These are phyloP conservation scores for Pseudogymnoascus sp. DNA, from an alignment of 2,329 filamentous ascomycete genomes.

Conservation along the genomic window DNA sequence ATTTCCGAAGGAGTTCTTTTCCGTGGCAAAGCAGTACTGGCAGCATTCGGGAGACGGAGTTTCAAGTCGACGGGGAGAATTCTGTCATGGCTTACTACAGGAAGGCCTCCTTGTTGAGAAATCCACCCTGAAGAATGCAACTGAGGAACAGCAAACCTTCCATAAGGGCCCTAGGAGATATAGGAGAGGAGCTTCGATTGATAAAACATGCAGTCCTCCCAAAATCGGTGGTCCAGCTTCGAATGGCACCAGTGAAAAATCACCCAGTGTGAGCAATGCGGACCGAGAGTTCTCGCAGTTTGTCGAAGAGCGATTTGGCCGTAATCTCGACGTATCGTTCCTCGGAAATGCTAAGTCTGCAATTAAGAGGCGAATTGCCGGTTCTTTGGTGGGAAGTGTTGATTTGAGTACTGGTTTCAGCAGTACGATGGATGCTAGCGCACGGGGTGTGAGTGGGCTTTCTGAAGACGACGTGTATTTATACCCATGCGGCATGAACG, in stretches of 20 bases:
- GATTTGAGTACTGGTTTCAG: constrained; percentile 54
- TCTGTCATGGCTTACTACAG: constrained; percentile 68
- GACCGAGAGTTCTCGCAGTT: constrained; percentile 65
- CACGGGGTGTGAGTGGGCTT: constrained; percentile 55
- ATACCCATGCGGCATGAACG: constrained; percentile 86
- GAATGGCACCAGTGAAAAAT: constrained; percentile 5
- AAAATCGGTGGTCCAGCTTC: constrained; percentile 17
- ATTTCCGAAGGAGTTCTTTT: constrained; percentile 58
- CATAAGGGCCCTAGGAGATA: constrained; percentile 73
- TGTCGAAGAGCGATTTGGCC: constrained; percentile 87
- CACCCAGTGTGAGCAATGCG: constrained; percentile 20
- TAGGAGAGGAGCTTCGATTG: constrained; percentile 53
- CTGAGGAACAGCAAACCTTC: constrained; percentile 21
- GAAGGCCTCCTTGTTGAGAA: constrained; percentile 57
- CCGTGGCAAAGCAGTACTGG: constrained; percentile 88
- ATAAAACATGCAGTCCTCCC: constrained; percentile 27
- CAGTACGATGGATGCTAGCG: constrained; percentile 41
- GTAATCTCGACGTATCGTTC: constrained; percentile 76
- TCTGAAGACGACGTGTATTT: constrained; percentile 83
- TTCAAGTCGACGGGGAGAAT: constrained; percentile 85
- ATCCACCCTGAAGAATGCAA: constrained; percentile 21
- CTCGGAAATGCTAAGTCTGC: constrained; percentile 78
- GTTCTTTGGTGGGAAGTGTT: constrained; percentile 66
- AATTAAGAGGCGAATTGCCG: constrained; percentile 80
- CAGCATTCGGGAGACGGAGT: constrained; percentile 91